Evolutionary conservation across 2,329 filamentous ascomycete genomes (phyloP), one percentile per base, ranked within the genome.

Genomic region (Alternaria metachromatica): DNA sequence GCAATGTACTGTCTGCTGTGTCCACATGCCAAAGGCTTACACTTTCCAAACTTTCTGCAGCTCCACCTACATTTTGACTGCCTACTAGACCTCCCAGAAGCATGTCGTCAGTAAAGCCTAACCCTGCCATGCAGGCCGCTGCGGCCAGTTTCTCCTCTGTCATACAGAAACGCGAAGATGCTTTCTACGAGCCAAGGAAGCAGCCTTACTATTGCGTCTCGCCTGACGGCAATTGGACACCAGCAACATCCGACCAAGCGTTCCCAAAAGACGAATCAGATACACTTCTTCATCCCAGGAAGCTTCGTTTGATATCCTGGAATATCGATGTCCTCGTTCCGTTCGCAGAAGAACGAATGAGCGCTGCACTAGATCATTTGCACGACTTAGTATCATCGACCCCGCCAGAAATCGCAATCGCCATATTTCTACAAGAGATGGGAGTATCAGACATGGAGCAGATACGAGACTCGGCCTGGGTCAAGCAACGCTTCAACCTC

Each of bases 341-440:
- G 0, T 80, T 74, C 48, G 69, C 74, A 1, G 62, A 77, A 21
- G 72, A 80, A 21, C 79, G 84, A 20, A 85, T 85, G 81, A 58
- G 60, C 2, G 76, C 76, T 5, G 84, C 82, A 2, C 66, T 85
- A 4, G 53, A 68, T 6, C 74, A 84, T 67, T 77, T 85, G 26
- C 58, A 80, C 15, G 55, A 63, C 0, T 67, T 81, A 7, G 64
- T 81, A 2, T 55, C 53, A 23, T 62, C 62, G 1, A 70, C 69
- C 7, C 64, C 66, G 13, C 46, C 63, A 11, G 60, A 69, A 2
- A 66, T 63, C 6, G 76, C 83, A 0, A 63, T 74, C 3, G 73
- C 87, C 5, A 80, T 88, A 61, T 84, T 84, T 71, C 74, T 88
- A 2, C 85, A 87, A 65, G 86, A 88, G 71, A 87, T 87, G 80